These are phyloP conservation scores for Aspergillus intermedius DNA, from an alignment of 2,329 filamentous ascomycete genomes.

Conservation along the genomic window DNA sequence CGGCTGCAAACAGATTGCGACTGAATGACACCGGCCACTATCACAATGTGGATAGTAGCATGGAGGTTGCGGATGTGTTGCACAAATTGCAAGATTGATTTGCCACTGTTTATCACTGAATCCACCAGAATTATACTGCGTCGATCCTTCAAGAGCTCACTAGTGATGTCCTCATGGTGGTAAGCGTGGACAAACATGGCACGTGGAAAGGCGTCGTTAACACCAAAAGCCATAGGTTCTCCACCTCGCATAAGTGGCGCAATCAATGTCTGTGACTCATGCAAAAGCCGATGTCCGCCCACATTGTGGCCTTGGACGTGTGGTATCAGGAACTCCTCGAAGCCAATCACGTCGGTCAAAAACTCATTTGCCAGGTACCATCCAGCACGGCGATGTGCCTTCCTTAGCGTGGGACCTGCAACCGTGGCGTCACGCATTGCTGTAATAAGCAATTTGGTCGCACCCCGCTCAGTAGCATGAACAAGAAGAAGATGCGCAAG, in stretches of 20 bases:
- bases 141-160: slow-evolving; percentile 35
- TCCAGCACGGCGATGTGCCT: slow-evolving; percentile 46
- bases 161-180: slow-evolving; percentile 35
- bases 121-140: slow-evolving; percentile 51
- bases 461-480: slow-evolving; percentile 41
- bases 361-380: slow-evolving; percentile 49
- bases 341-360: slow-evolving; percentile 40
- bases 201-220: slow-evolving; percentile 47
- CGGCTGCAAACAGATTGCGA: slow-evolving; percentile 19
- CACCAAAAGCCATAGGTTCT: slow-evolving; percentile 55
- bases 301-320: slow-evolving; percentile 46
- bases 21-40: slow-evolving; percentile 54
- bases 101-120: slow-evolving; percentile 53
- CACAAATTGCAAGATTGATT: slow-evolving; percentile 45
- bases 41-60: slow-evolving; percentile 41
- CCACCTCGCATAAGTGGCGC: slow-evolving; percentile 58
- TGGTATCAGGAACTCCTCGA: slow-evolving; percentile 44
- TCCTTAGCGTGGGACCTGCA: slow-evolving; percentile 41
- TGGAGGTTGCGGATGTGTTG: slow-evolving; percentile 39
- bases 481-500: slow-evolving; percentile 23
- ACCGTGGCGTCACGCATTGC: slow-evolving; percentile 47
- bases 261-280: slow-evolving; percentile 49
- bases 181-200: slow-evolving; percentile 49
- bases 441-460: slow-evolving; percentile 48
- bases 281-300: slow-evolving; percentile 40